Conservation (phyloP, 495 filamentous ascomycete species). For the Jackrogersella multiformis region DNA sequence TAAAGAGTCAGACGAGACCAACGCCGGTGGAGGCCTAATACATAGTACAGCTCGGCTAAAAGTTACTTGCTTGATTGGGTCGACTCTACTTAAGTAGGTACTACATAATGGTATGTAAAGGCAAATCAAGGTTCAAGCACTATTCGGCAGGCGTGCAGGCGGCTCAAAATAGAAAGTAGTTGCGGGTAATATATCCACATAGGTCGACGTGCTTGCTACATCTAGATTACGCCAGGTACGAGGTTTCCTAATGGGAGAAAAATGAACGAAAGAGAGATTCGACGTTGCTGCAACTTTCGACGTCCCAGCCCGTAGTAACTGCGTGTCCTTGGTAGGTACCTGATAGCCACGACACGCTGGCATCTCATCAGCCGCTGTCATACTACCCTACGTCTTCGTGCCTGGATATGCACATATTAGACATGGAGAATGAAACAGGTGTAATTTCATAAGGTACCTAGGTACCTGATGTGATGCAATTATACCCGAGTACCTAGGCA, state of each 20-base stretch:
- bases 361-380: constrained; percentile 35
- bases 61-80: constrained; percentile 25
- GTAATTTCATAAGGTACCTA: not conserved
- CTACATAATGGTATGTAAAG: no score
- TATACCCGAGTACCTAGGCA: not conserved
- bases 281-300: not conserved
- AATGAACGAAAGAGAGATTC: constrained; percentile 6
- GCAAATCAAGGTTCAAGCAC: constrained; percentile 16
- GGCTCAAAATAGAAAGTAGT: constrained; percentile 42
- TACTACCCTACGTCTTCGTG: constrained; percentile 33
- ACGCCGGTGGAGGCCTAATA: constrained; percentile 13
- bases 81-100: constrained; percentile 22
- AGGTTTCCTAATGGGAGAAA: constrained; percentile 13
- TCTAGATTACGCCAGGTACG: constrained; percentile 37
- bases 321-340: constrained; percentile 27
- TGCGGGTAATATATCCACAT: constrained; percentile 31
- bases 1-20: constrained; percentile 16
- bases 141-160: constrained; percentile 30
- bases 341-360: constrained; percentile 23
- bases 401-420: constrained; percentile 37
- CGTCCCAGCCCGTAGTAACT: constrained; percentile 21
- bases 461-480: not conserved
- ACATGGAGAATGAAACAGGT: constrained; percentile 14
- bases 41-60: constrained; percentile 38
- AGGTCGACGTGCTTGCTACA: constrained; percentile 23